Conservation (phyloP, 345 rosid genomes). For the Brassica rapa region DNA sequence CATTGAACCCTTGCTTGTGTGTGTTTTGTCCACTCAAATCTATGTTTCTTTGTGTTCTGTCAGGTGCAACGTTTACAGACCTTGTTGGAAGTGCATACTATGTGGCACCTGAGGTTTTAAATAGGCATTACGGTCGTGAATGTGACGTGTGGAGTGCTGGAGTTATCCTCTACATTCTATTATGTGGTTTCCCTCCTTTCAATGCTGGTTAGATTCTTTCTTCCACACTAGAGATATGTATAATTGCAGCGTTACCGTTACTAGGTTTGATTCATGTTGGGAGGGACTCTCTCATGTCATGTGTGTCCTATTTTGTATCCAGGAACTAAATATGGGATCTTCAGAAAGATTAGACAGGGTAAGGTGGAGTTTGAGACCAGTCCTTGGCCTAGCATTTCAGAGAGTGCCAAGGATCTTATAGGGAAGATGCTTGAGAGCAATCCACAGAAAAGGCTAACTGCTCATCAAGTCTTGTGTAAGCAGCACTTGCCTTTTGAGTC, state of each 20-base stretch:
- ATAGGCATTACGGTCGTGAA: slow-evolving; percentile 67
- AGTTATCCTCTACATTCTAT: slow-evolving; percentile 65
- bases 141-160: slow-evolving; percentile 89
- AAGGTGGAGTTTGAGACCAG: slow-evolving; percentile 59
- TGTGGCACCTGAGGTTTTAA: slow-evolving; percentile 79
- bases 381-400: slow-evolving; percentile 81
- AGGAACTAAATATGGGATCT: slow-evolving; percentile 77
- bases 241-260: background rate
- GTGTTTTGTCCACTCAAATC: background rate
- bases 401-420: slow-evolving; percentile 75
- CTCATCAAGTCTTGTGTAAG: slow-evolving; percentile 79
- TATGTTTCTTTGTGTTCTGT: background rate
- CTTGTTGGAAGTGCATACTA: slow-evolving; percentile 89
- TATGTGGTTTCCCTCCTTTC: slow-evolving; percentile 81
- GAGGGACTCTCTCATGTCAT: slow-evolving; percentile 1
- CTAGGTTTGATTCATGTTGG: too few relatives aligned
- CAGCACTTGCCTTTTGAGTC: background rate
- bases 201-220: slow-evolving; percentile 60
- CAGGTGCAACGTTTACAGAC: slow-evolving; percentile 59
- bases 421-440: slow-evolving; percentile 64
- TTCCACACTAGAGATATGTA: background rate
- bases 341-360: slow-evolving; percentile 66
- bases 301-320: slow-evolving; percentile 28
- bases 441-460: slow-evolving; percentile 64
- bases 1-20: background rate